Evolutionary conservation across 1,139 yeast genomes (phyloP).

Genomic region (Yamadazyma spencermartinsiae): DNA sequence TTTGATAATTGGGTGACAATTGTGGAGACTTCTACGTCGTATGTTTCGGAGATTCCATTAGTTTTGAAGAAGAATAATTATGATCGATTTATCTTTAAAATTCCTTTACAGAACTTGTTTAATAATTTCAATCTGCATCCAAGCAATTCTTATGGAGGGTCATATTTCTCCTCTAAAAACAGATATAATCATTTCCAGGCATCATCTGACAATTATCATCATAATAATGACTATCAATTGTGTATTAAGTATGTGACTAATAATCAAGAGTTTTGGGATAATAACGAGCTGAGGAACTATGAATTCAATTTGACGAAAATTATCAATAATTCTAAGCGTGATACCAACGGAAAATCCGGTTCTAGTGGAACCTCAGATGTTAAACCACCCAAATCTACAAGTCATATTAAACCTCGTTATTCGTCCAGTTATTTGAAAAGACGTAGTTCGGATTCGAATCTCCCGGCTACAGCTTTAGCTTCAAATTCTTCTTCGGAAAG

Average conservation of each 20-base stretch:
- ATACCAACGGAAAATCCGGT: neutral
- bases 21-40: constrained; percentile 65
- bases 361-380: neutral
- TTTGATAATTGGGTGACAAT: constrained; percentile 73
- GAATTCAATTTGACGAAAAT: constrained; percentile 27
- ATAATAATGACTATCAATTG: constrained; percentile 36
- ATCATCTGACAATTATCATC: constrained; percentile 7
- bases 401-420: constrained; percentile 33
- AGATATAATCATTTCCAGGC: neutral
- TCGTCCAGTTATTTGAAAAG: constrained; percentile 40
- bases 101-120: constrained; percentile 44
- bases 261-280: constrained; percentile 73
- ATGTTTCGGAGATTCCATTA: constrained; percentile 60
- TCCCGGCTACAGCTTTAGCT: no score
- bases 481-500: constrained; percentile 16
- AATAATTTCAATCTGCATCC: constrained; percentile 16
- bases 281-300: constrained; percentile 62
- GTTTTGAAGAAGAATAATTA: constrained; percentile 50
- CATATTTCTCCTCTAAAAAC: neutral
- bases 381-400: neutral
- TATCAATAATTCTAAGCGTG: constrained; percentile 1
- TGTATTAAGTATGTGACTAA: constrained; percentile 60
- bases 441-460: constrained; percentile 33
- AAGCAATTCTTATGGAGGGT: neutral
- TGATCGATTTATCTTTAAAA: constrained; percentile 59